Evolutionary conservation across 441 rosid genomes (phyloP).

Genomic region (Bocquillonia castaneifolia): DNA sequence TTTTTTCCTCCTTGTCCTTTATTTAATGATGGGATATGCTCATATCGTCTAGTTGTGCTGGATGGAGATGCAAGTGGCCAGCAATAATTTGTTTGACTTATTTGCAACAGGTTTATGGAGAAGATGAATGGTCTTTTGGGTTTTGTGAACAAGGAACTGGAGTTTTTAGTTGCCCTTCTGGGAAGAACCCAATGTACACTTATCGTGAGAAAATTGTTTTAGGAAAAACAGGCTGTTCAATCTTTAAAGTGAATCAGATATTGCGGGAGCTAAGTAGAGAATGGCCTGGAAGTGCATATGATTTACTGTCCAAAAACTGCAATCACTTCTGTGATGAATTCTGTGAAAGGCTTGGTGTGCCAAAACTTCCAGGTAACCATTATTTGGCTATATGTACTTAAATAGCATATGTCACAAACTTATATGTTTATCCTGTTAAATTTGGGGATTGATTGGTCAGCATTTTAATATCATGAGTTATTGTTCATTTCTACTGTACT

Average conservation of each 20-base stretch:
- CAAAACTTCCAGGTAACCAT: constrained; percentile 79
- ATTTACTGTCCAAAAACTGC: constrained; percentile 82
- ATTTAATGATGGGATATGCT: not conserved
- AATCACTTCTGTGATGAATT: constrained; percentile 94
- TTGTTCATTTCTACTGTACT: not conserved
- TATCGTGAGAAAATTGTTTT: constrained; percentile 77
- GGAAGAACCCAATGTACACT: constrained; percentile 90
- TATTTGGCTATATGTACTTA: constrained; percentile 13
- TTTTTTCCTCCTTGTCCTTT: not conserved
- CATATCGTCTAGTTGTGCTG: constrained; percentile 7
- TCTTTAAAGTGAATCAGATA: constrained; percentile 71
- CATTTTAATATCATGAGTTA: not conserved
- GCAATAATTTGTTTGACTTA: constrained; percentile 14
- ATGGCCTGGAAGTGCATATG: constrained; percentile 84
- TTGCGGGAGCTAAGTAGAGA: constrained; percentile 81
- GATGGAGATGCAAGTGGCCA: not conserved
- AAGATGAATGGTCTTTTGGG: constrained; percentile 97
- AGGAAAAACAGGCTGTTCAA: constrained; percentile 59
- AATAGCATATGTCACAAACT: not conserved
- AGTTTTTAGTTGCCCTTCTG: constrained; percentile 80
- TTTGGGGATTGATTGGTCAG: not conserved
- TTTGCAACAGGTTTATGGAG: constrained; percentile 65
- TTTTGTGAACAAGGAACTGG: constrained; percentile 93
- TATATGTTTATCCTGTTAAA: constrained; percentile 5
- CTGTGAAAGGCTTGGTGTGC: constrained; percentile 82